Base-by-base conservation (phyloP, 495 filamentous ascomycete genomes). In the Pyrenopolyporus hunteri region DNA sequence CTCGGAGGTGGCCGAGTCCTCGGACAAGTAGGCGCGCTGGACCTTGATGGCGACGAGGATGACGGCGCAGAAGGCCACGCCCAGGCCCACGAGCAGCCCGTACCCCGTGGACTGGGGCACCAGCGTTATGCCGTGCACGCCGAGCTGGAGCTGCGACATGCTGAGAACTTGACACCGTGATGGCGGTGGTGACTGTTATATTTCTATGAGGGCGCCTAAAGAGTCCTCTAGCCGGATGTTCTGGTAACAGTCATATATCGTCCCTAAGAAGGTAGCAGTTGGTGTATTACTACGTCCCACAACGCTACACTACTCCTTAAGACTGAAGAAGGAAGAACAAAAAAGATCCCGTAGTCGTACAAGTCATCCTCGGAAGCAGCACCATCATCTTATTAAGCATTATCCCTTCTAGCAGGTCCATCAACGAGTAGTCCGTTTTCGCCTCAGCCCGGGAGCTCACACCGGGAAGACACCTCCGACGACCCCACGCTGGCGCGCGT, bases 1-100 rank as follows among this genome's bases (percentile, higher is more conserved):
- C 74, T 94, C 90, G 0, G 88, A 91, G 4, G 90, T 94, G 73
- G 91, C 89, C 5, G 93, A 80, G 76, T 94, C 90, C 84, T 91
- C 64, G 31, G 59, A 49, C 20, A 67, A 79, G 70, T 92, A 89
- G 67, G 91, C 92, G 76, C 85, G 77, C 72, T 88, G 89, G 65
- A 91, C 70, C 31, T 85, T 81, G 81, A 83, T 87, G 17, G 87
- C 89, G 8, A 83, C 87, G 17, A 83, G 70, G 57, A 78, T 69
- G 48, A 73, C 62, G 53, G 28, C 54, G 60, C 60, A 86, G 79
- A 90, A 90, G 23, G 80, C 79, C 69, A 84, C 82, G 16, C 85
- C 85, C 20, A 88, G 70, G 11, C 87, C 86, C 6, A 90, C 70
- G 57, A 90, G 83, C 53, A 91, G 85, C 14, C 87, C 87, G 80